phyloP scores from a whole-genome alignment of 495 filamentous ascomycete species.

The Sordaria brevicollis region DNA sequence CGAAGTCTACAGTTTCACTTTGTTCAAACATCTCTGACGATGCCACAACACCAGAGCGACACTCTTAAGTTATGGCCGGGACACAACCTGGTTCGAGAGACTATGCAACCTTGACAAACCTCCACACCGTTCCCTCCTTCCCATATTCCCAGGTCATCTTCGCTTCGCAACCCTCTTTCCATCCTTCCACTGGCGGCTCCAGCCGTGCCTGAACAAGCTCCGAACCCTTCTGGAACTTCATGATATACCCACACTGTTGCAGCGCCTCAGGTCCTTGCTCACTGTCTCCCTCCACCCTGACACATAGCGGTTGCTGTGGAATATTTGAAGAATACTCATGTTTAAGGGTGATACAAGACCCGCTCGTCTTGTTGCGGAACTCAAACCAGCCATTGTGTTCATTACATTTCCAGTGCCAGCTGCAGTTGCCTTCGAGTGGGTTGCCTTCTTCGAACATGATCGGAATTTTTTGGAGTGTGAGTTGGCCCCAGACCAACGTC shows the following conservation, averaged over 20 bases:
- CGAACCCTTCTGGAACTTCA: background rate
- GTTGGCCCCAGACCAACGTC: background rate
- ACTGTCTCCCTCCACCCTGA: background rate
- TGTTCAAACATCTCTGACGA: background rate
- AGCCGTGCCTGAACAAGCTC: background rate
- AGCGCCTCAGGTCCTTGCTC: no score
- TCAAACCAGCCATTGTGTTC: background rate
- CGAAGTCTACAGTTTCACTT: no score
- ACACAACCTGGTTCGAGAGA: no score
- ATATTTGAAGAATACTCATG: no score
- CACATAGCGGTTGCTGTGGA: background rate
- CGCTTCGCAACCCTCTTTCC: background rate
- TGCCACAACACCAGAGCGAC: no score
- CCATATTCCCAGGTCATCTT: background rate
- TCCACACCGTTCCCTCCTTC: background rate
- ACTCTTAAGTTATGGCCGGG: no score
- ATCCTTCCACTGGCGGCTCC: background rate
- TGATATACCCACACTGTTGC: background rate
- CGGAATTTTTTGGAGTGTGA: background rate
- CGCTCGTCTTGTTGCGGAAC: background rate
- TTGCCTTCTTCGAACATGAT: rapidly evolving
- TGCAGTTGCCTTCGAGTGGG: background rate
- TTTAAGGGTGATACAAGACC: no score
- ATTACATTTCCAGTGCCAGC: background rate
- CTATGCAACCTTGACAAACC: background rate